Evolutionary conservation across 208 protist genomes (phyloP), one percentile per base, ranked within the genome.

Genomic region (Blastocrithidia nonstop): DNA sequence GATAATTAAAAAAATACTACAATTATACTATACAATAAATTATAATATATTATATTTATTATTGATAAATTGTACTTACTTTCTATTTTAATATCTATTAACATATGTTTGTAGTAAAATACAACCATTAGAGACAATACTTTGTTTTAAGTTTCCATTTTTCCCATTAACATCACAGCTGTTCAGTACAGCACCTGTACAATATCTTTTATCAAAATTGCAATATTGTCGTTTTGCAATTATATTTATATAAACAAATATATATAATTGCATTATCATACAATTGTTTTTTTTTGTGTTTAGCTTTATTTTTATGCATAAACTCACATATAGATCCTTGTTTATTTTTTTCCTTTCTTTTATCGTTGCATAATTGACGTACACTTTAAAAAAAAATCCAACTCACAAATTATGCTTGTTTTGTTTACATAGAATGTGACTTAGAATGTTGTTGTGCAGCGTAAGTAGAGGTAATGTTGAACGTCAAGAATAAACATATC

Each of bases 21-120:
- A 31, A 54, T 19, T 27, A 15, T 24, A 41, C 46, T 21, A 46
- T 8, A 50, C 24, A 48, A 4, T 35, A 35, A 45, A 20, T 13
- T 27, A 7, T 20, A 45, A 13, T 35, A 29, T 35, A 29, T 3
- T 45, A 29, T 31, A 45, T 45, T n/a, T n/a, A n/a, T n/a, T n/a
- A n/a, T n/a, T n/a, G n/a, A n/a, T n/a, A n/a, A n/a, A n/a, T n/a
- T n/a, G n/a, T n/a, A n/a, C n/a, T n/a, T n/a, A n/a, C n/a, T n/a
- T n/a, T n/a, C n/a, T n/a, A n/a, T n/a, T n/a, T n/a, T n/a, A n/a
- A n/a, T n/a, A n/a, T n/a, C n/a, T n/a, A n/a, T n/a, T n/a, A n/a
- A n/a, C n/a, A n/a, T n/a, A n/a, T n/a, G n/a, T n/a, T n/a, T n/a
- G n/a, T n/a, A n/a, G n/a, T n/a, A n/a, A n/a, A n/a, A n/a, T n/a